A percentile compares a stretch with the other conserved stretches of the same genome.
Evolutionary conservation across 306 rosid species (phyloP).

Genomic region (Malus fusca): DNA sequence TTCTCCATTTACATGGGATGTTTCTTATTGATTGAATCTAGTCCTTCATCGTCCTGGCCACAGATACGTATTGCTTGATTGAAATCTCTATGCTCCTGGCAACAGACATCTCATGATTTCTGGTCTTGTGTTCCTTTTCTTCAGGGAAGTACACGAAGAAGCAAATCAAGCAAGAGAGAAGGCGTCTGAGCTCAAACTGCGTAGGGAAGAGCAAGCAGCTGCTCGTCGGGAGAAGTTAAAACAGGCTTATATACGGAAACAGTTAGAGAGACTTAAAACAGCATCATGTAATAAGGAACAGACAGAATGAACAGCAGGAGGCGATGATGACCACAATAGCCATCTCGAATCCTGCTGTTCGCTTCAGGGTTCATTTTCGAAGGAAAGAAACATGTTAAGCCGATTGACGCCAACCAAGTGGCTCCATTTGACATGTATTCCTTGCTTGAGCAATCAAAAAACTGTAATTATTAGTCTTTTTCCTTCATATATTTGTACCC

Average conservation of each 20-base stretch:
- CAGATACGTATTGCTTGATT: not conserved
- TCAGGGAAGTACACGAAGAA: slow-evolving; percentile 93
- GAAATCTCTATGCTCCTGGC: not conserved
- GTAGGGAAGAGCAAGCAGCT: slow-evolving; percentile 65
- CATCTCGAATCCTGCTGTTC: not conserved
- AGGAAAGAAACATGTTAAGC: not conserved
- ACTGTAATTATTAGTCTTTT: not conserved
- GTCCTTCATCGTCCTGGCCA: not conserved
- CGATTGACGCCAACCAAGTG: not conserved
- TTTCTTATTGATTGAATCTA: not conserved
- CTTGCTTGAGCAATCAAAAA: too few species aligned
- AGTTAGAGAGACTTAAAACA: slow-evolving; percentile 67
- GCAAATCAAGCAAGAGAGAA: slow-evolving; percentile 72
- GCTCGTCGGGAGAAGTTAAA: slow-evolving; percentile 71
- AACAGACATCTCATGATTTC: not conserved
- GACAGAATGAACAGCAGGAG: not conserved
- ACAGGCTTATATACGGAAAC: slow-evolving; percentile 80
- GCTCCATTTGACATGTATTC: not conserved
- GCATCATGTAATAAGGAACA: slow-evolving; percentile 31
- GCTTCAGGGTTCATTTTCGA: not conserved
- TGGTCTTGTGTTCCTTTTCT: not conserved
- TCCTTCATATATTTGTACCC: not conserved
- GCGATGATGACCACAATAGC: not conserved
- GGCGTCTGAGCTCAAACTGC: slow-evolving; percentile 66
- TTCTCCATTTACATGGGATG: not conserved